These are phyloP conservation scores for Ammopiptanthus mongolicus DNA, from an alignment of 306 rosid genomes.

Conservation along the genomic window DNA sequence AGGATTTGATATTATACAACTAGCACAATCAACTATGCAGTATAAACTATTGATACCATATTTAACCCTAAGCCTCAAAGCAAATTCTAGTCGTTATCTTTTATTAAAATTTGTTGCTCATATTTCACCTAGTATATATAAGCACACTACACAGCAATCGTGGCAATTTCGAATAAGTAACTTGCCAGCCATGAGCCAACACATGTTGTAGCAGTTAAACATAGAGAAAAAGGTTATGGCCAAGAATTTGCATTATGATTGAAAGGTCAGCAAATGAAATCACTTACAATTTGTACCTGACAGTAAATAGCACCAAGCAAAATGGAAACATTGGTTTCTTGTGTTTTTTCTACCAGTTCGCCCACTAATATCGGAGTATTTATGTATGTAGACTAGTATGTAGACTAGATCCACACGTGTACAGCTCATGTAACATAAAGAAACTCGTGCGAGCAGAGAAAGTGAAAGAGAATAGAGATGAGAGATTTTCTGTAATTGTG, in stretches of 20 bases:
- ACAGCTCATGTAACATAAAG: too few species aligned
- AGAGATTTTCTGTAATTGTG: too few species aligned
- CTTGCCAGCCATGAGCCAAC: neutral
- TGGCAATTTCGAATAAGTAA: neutral
- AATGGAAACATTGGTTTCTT: neutral
- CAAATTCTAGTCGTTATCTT: neutral
- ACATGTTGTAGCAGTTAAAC: neutral
- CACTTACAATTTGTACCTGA: neutral
- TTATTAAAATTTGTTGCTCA: neutral
- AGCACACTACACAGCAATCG: neutral
- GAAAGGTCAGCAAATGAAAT: neutral
- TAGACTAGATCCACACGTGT: too few species aligned
- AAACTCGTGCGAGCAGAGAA: too few species aligned
- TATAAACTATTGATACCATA: neutral
- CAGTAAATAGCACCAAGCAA: neutral
- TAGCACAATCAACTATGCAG: neutral
- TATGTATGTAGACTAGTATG: too few species aligned
- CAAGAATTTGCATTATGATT: neutral
- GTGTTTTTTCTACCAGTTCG: neutral
- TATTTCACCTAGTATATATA: conserved; percentile 7
- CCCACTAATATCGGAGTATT: neutral
- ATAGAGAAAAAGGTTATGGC: conserved; percentile 2
- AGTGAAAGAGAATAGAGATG: too few species aligned
- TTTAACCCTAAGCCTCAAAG: neutral
- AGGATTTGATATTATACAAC: neutral